These are phyloP conservation scores for Uronychia binucleata DNA, from an alignment of 73 alveolate species.

Conservation along the genomic window DNA sequence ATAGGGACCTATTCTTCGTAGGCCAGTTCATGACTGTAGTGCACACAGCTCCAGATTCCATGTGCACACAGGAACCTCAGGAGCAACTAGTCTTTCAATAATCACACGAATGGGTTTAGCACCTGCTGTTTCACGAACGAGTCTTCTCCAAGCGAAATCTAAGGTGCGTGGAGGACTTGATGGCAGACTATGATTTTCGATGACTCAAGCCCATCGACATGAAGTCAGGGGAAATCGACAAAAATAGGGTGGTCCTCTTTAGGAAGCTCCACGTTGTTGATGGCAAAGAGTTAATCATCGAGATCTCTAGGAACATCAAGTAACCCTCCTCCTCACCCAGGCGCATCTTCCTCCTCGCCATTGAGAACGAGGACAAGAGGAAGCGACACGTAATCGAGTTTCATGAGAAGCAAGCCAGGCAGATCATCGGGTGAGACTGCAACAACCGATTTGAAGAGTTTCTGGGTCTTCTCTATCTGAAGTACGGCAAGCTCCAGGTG, in stretches of 20 bases:
- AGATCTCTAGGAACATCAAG: neutral
- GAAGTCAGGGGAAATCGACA: neutral
- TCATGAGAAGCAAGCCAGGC: neutral
- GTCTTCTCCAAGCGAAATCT: neutral
- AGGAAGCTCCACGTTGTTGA: neutral
- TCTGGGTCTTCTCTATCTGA: neutral
- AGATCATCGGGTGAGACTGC: neutral
- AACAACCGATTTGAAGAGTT: neutral
- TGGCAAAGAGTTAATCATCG: neutral
- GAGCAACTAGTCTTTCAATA: neutral
- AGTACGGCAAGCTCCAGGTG: neutral
- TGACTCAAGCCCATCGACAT: neutral
- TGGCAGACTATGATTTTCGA: neutral
- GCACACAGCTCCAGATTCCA: neutral
- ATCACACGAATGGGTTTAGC: neutral
- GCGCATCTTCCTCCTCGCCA: neutral
- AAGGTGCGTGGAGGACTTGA: neutral
- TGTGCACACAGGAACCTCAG: neutral
- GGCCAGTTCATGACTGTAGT: too few species aligned
- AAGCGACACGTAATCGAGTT: neutral
- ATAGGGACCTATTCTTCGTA: too few species aligned
- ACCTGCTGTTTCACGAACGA: neutral
- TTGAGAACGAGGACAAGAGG: neutral
- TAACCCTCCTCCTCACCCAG: neutral
- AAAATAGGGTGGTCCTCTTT: neutral